Percentiles rank a stretch among this genome's conserved stretches.
phyloP scores from a whole-genome alignment of 305 asterid species.

The Stenogyne calaminthoides region DNA sequence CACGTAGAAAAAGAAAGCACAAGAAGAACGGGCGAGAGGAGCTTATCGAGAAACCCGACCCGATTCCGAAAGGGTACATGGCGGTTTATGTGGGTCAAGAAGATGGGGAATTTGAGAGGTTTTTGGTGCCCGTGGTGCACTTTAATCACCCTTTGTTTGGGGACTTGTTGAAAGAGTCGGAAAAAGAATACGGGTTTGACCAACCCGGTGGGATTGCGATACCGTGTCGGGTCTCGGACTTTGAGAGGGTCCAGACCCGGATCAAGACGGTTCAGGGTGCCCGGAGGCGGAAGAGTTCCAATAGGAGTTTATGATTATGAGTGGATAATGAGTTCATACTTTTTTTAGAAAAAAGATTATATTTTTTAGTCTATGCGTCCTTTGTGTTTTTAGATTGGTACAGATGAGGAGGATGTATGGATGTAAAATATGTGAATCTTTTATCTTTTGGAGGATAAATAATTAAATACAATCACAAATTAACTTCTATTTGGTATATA shows the following conservation, averaged over 20 bases:
- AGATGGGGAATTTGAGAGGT: slow-evolving; percentile 60
- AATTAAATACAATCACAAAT: too few relatives aligned
- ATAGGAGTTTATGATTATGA: slow-evolving; percentile 11
- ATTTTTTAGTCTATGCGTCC: not conserved
- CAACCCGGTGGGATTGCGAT: slow-evolving; percentile 59
- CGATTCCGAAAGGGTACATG: slow-evolving; percentile 68
- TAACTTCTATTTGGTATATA: too few relatives aligned
- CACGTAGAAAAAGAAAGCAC: slow-evolving; percentile 24
- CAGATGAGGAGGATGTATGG: not conserved
- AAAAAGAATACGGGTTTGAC: slow-evolving; percentile 71
- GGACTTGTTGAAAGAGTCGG: slow-evolving; percentile 62
- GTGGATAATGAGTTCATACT: not conserved
- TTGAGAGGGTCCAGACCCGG: slow-evolving; percentile 56
- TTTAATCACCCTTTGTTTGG: slow-evolving; percentile 81
- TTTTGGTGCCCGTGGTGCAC: slow-evolving; percentile 73
- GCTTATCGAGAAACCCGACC: slow-evolving; percentile 34
- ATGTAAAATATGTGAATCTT: not conserved
- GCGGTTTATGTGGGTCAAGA: slow-evolving; percentile 81
- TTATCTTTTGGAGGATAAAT: not conserved
- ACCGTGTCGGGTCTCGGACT: slow-evolving; percentile 56
- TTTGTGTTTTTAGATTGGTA: not conserved
- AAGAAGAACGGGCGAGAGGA: not conserved
- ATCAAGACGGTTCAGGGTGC: slow-evolving; percentile 40
- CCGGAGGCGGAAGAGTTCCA: slow-evolving; percentile 31
- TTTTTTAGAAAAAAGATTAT: too few relatives aligned